phyloP scores from a whole-genome alignment of 495 filamentous ascomycete species.

The Aspergillus carlsbadensis region DNA sequence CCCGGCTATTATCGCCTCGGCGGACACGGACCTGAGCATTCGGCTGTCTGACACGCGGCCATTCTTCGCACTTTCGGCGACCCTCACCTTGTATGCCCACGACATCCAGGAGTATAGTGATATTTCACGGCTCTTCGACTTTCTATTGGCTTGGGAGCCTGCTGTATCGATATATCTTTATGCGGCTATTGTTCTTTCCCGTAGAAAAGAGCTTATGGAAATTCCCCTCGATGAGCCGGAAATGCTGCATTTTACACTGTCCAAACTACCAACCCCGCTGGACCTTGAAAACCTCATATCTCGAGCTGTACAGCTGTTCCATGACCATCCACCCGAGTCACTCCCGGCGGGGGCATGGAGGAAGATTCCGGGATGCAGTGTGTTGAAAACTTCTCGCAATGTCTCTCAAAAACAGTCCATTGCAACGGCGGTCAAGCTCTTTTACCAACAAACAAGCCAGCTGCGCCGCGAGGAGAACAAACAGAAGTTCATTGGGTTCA shows the following conservation, averaged over 20 bases:
- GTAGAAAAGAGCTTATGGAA: constrained; percentile 77
- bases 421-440: constrained; percentile 61
- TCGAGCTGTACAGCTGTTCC: constrained; percentile 60
- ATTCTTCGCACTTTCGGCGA: constrained; percentile 89
- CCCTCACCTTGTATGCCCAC: constrained; percentile 92
- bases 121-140: constrained; percentile 88
- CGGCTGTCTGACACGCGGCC: constrained; percentile 79
- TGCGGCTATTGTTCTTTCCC: constrained; percentile 78
- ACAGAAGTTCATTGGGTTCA: constrained; percentile 47
- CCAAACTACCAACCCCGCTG: constrained; percentile 81
- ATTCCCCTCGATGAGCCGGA: constrained; percentile 84
- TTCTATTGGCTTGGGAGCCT: constrained; percentile 79
- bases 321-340: constrained; percentile 67
- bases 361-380: constrained; percentile 67
- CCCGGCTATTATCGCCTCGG: constrained; percentile 70
- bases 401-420: constrained; percentile 47
- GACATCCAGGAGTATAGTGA: constrained; percentile 87
- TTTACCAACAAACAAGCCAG: constrained; percentile 67
- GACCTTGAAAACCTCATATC: constrained; percentile 76
- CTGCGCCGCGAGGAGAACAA: constrained; percentile 60
- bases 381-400: constrained; percentile 76
- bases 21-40: constrained; percentile 62
- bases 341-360: constrained; percentile 66
- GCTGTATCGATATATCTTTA: constrained; percentile 89
- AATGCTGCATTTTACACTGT: constrained; percentile 87